Base-by-base conservation (phyloP, 345 rosid species). In the Eucalyptus regnans region DNA sequence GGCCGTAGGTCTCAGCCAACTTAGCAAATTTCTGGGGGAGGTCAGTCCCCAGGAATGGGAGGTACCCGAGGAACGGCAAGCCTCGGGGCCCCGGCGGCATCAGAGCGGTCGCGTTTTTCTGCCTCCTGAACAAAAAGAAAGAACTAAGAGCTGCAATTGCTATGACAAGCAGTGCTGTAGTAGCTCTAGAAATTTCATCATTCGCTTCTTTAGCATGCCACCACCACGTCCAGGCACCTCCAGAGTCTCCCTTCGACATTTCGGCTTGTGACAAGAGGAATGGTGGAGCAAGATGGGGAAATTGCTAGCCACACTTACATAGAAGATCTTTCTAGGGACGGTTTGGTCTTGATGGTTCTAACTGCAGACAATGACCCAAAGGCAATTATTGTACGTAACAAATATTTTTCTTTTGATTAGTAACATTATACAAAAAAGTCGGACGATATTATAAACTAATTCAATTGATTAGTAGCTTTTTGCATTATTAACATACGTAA, bases 11-110 rank as follows among this genome's bases (percentile, higher is more conserved):
- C 8, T 16, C 14, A 11, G 92, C 89, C 80, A 94, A 29, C 64
- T 92, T 46, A 16, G 89, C 90, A 56, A 92, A 94, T 14, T 48
- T 49, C 37, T 86, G 33, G 54, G 89, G 60, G 95, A 89, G 90
- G 86, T 92, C 58, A 8, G 83, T 49, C 12, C 91, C 88, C 4
- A 94, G 91, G 88, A 93, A 91, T 17, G 94, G 94, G 87, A 94
- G 93, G 89, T 91, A 93, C 23, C 93, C 93, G 4, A 93, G 46
- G 7, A 93, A 16, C 7, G 95, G 95, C 43, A 93, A 31, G 33
- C 94, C 94, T 2, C 86, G 81, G 9, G 94, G 94, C 4, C 95
- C 94, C 3, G 86, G 90, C 58, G 64, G 93, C 68, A 83, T 51
- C 50, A 87, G 85, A 7, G 66, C 64, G 27, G 44, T 85, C 12